phyloP scores from a whole-genome alignment of 768 basidiomycete species.

The Hygrophorus pudorinus region DNA sequence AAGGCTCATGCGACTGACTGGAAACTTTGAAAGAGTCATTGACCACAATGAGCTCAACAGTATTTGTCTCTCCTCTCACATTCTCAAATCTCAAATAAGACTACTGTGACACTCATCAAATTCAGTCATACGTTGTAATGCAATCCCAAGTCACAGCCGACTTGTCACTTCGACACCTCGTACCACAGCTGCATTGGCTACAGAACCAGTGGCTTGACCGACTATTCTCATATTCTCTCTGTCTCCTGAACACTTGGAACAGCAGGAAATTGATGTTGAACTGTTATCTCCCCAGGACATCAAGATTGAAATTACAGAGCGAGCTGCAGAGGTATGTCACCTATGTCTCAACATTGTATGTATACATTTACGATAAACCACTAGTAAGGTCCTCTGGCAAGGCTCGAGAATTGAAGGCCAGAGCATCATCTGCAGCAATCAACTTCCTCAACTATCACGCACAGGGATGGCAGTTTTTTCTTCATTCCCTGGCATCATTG shows the following conservation, averaged over 20 bases:
- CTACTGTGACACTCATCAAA: neutral
- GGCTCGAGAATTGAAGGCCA: too few species aligned
- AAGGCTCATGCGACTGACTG: slow-evolving; percentile 58
- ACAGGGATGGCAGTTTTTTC: too few species aligned
- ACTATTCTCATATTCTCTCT: slow-evolving; percentile 42
- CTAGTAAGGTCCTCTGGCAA: too few species aligned
- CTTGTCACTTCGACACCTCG: too few species aligned
- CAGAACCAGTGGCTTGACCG: slow-evolving; percentile 14
- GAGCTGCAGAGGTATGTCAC: slow-evolving; percentile 57
- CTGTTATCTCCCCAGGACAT: slow-evolving; percentile 44
- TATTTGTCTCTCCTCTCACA: neutral
- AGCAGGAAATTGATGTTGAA: slow-evolving; percentile 57
- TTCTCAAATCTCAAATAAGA: neutral
- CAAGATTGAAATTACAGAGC: slow-evolving; percentile 51
- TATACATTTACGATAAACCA: too few species aligned
- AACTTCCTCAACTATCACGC: too few species aligned
- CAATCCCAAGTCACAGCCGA: too few species aligned
- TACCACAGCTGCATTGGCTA: neutral
- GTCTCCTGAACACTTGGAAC: slow-evolving; percentile 40
- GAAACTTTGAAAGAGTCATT: too few species aligned
- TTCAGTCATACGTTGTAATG: neutral
- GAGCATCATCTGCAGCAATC: too few species aligned
- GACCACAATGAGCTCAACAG: neutral
- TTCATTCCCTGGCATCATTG: too few species aligned
- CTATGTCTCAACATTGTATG: slow-evolving; percentile 5